Conservation (phyloP, 768 basidiomycete species). For the Kwoniella sp. region DNA sequence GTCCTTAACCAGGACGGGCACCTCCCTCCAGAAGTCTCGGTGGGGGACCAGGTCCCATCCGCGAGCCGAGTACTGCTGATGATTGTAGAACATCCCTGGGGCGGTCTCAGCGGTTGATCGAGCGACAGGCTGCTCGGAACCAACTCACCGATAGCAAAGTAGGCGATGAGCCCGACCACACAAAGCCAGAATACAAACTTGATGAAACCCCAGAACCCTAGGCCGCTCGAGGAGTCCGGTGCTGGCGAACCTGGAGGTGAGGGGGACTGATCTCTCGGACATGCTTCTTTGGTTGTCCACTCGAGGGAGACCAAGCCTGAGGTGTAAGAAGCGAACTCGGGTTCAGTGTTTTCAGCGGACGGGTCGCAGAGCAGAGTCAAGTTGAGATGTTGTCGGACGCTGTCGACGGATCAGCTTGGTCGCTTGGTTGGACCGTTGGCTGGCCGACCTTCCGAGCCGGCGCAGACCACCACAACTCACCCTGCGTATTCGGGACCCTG, state of each 20-base stretch:
- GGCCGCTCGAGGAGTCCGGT: not conserved
- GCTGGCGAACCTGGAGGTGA: not conserved
- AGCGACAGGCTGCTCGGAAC: not conserved
- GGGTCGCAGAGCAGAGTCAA: slow-evolving; percentile 41
- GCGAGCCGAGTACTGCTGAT: slow-evolving; percentile 49
- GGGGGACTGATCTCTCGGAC: slow-evolving; percentile 21
- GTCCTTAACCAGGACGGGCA: slow-evolving; percentile 37
- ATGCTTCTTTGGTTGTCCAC: slow-evolving; percentile 48
- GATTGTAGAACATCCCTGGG: slow-evolving; percentile 50
- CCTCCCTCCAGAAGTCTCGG: slow-evolving; percentile 49
- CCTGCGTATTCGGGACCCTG: slow-evolving; percentile 47
- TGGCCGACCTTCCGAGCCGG: not conserved
- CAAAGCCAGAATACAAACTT: slow-evolving; percentile 44
- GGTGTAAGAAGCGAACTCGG: slow-evolving; percentile 39
- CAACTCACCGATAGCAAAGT: slow-evolving; percentile 45
- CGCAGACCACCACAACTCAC: slow-evolving; percentile 25
- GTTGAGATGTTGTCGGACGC: slow-evolving; percentile 38
- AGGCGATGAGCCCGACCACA: slow-evolving; percentile 32
- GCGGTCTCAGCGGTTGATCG: not conserved
- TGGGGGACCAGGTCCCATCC: slow-evolving; percentile 50
- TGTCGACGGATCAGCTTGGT: not conserved
- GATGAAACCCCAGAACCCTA: slow-evolving; percentile 46
- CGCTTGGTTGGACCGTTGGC: too few relatives aligned
- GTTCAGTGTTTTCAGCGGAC: slow-evolving; percentile 22
- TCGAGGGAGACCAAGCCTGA: slow-evolving; percentile 34